Evolutionary conservation across 352 stramenopile genomes (phyloP), one percentile per base, ranked within the genome.

Genomic region (Phytopythium vexans): DNA sequence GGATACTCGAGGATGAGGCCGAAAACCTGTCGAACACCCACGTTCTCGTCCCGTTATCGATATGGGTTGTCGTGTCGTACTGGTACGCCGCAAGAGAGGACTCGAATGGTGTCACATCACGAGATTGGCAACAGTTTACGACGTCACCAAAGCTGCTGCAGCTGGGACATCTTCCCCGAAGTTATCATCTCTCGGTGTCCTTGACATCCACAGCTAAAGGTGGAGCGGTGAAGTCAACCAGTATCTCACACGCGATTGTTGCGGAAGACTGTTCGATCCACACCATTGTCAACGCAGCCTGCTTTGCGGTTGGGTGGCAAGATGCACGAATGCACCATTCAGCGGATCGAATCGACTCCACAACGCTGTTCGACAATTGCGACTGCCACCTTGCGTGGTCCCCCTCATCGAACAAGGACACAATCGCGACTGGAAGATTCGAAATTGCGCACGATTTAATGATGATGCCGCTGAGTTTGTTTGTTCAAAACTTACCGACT

Each of bases 1-100:
- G 33, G 15, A 34, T 52, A 5, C 33, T 52, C 10, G 36, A 34
- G 10, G 35, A 42, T 15, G 46, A 31, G 8, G 46, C n/a, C 1
- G 35, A 15, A 16, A 31, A 34, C 7, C 8, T 35, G 33, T 14
- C 46, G 15, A 41, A 16, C 7, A 31, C n/a, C 0, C 14, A 55
- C 9, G 57, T 63, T 7, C 46, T 66, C 8, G 39, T 66, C 9
- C 62, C 62, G 31, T 39, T 63, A 2, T 39, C n/a, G 3, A 8
- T 66, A 6, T 70, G 62, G 62, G 6, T 58, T 9, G 50, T 42
- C 16, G 32, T 70, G 6, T 39, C 47, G 6, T 70, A 66, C 36
- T 66, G 57, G 57, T 47, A 61, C 14, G 31, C n/a, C 6, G 15
- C 21, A 7, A 7, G 1, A 10, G 39, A 9, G 3, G 3, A 9